phyloP scores from a whole-genome alignment of 2,329 filamentous ascomycete genomes.

The Cercospora citrullina region DNA sequence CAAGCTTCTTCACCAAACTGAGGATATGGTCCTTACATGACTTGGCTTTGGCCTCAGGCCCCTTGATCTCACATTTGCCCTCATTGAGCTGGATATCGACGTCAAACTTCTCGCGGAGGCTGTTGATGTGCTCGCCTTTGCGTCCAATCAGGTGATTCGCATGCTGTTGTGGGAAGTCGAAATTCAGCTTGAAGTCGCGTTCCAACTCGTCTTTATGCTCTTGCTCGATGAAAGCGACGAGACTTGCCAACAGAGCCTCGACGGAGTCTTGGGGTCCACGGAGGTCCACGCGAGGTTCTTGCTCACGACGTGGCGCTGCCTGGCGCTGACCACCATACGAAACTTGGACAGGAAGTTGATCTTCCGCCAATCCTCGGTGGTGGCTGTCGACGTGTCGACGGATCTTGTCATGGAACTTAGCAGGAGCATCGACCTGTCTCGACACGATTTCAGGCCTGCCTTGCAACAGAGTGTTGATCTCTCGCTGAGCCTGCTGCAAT shows the following conservation, averaged over 20 bases:
- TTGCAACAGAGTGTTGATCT: slow-evolving; percentile 55
- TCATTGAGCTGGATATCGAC: slow-evolving; percentile 86
- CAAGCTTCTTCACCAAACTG: slow-evolving; percentile 74
- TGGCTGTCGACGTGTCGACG: slow-evolving; percentile 59
- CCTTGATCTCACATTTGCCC: slow-evolving; percentile 92
- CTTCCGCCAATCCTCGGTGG: slow-evolving; percentile 51
- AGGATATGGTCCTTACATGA: slow-evolving; percentile 80
- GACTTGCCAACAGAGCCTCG: slow-evolving; percentile 69
- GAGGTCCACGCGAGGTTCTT: slow-evolving; percentile 59
- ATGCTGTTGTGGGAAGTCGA: slow-evolving; percentile 93
- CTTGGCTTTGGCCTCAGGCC: slow-evolving; percentile 91
- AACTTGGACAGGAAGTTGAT: slow-evolving; percentile 59
- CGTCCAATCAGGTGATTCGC: slow-evolving; percentile 79
- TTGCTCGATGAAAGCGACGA: slow-evolving; percentile 76
- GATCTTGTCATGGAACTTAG: slow-evolving; percentile 65
- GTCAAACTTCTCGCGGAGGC: slow-evolving; percentile 67
- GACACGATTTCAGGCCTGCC: slow-evolving; percentile 58
- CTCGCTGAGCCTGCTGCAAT: slow-evolving; percentile 59
- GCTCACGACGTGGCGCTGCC: slow-evolving; percentile 49
- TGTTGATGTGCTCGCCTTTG: slow-evolving; percentile 67
- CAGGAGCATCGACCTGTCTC: slow-evolving; percentile 55
- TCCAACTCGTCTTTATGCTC: slow-evolving; percentile 93
- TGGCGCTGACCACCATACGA: slow-evolving; percentile 49
- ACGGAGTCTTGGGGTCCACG: slow-evolving; percentile 75
- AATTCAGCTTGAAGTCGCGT: slow-evolving; percentile 79